Percentiles rank a stretch among this genome's conserved stretches.
These are phyloP conservation scores for Citrus glauca DNA, from an alignment of 345 rosid species.

Conservation along the genomic window DNA sequence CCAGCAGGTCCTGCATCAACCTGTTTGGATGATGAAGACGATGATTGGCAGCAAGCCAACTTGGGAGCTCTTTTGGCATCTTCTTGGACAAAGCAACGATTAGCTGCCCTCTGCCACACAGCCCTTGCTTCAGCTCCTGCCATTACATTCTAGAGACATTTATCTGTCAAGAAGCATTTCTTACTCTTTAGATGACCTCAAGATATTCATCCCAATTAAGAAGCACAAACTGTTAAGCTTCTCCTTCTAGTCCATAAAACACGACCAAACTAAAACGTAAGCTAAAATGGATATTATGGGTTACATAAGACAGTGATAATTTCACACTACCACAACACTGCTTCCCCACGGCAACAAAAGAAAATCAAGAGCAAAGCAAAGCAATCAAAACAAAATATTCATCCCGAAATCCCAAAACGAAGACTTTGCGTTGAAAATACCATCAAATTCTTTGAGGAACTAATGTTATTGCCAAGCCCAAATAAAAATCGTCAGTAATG, in stretches of 20 bases:
- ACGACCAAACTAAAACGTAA: background rate
- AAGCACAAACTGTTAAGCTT: background rate
- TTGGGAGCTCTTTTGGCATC: slow-evolving; percentile 98
- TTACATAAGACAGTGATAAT: background rate
- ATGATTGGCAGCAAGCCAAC: slow-evolving; percentile 84
- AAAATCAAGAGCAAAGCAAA: background rate
- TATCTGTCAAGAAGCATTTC: slow-evolving; percentile 15
- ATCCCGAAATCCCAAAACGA: background rate
- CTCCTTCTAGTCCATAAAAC: background rate
- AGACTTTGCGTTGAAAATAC: background rate
- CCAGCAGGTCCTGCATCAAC: slow-evolving; percentile 46
- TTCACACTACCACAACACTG: background rate
- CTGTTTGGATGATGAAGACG: slow-evolving; percentile 51
- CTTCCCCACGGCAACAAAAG: background rate
- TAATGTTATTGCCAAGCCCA: background rate
- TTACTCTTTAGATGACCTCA: background rate
- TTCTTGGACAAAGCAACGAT: slow-evolving; percentile 96
- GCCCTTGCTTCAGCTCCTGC: slow-evolving; percentile 93
- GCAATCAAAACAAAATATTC: background rate
- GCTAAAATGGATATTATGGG: background rate
- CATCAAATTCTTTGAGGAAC: background rate
- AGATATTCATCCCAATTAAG: background rate
- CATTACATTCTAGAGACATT: slow-evolving; percentile 56
- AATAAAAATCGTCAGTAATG: background rate
- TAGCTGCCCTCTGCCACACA: slow-evolving; percentile 83